Evolutionary conservation across 208 protist species (phyloP), one percentile per base, ranked within the genome.

Genomic region (Trypanosoma rangeli): DNA sequence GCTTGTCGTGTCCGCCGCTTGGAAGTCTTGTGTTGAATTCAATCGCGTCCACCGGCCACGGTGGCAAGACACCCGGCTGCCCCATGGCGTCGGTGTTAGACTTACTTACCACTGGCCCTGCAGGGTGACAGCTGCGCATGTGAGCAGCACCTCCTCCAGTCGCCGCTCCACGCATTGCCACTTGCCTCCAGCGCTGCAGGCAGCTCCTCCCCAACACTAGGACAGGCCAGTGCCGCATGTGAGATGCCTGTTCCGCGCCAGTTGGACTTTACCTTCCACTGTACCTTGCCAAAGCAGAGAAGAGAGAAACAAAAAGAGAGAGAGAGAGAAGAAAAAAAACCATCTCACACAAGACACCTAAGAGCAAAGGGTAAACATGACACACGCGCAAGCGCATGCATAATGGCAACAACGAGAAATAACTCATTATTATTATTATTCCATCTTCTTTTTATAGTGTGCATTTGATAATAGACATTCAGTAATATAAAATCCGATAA

Each of bases 1-100:
- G 87, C 18, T 57, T 46, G 60, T 76, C 74, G 31, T 94, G 88
- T 0, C 88, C 88, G 29, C 88, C 88, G 39, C 73, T 54, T 13
- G 67, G 62, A 42, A 56, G 55, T 3, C 55, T 42, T 22, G 85
- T 79, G 73, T 89, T 94, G 73, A 86, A 94, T 72, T 94, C 88
- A 29, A 90, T 72, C 35, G 49, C 68, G 50, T 94, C 85, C 0
- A 86, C 69, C 0, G 88, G 88, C 85, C 85, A 94, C 15, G 85
- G 81, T 12, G 88, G 83, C 1, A 94, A 56, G 20, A 60, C 53
- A 18, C 64, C 53, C 13, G 29, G n/a, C 31, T 20, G 8, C 26
- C 3, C 12, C 22, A 10, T 20, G 26, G 26, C 53, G 26, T 33
- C 37, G 4, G 7, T 15, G 5, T 24, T 33, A 4, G 24, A 15